Evolutionary conservation across 805 yeast genomes (phyloP), one percentile per base, ranked within the genome.

Genomic region (Myxozyma neotropica): DNA sequence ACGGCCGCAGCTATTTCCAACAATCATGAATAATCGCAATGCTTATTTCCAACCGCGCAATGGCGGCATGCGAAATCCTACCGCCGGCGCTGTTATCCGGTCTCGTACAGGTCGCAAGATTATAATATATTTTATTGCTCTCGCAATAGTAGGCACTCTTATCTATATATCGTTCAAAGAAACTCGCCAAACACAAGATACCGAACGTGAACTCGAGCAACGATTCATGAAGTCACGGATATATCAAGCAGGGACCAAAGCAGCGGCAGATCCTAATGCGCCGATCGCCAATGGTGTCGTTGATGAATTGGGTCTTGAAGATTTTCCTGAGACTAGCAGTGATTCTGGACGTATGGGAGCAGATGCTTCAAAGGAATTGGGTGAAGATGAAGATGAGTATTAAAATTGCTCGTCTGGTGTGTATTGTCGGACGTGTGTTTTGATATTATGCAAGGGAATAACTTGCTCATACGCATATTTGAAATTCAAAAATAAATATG

Each of bases 81-180:
- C 52, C 19, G 39, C 47, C 2, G 17, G 51, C 38, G 52, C 57
- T 12, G 38, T 53, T 19, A 31, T 53, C 8, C 57, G 57, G 7
- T 53, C 57, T 4, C 57, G 57, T 6, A 39, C 57, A 19, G 57
- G 47, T 13, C 51, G 52, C 10, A 45, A 47, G 21, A 8, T 56
- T 10, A n/a, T 56, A 17, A 27, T 45, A 6, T 56, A 56, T 31
- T 29, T 56, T 7, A 23, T 50, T 38, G 59, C 59, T n/a, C 47
- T 56, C 2, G 44, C 40, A 5, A 15, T 56, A 13, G 47, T 56
- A 13, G 48, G 54, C 29, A 21, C 33, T 2, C 15, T 56, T 10
- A 46, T 56, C 17, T n/a, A 27, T 31, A 31, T 46, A 23, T 21
- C 47, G 1, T 44, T 56, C 40, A 26, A 39, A 24, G 57, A 31